phyloP scores from a whole-genome alignment of 805 yeast genomes.

The Candida methanosorbosa region DNA sequence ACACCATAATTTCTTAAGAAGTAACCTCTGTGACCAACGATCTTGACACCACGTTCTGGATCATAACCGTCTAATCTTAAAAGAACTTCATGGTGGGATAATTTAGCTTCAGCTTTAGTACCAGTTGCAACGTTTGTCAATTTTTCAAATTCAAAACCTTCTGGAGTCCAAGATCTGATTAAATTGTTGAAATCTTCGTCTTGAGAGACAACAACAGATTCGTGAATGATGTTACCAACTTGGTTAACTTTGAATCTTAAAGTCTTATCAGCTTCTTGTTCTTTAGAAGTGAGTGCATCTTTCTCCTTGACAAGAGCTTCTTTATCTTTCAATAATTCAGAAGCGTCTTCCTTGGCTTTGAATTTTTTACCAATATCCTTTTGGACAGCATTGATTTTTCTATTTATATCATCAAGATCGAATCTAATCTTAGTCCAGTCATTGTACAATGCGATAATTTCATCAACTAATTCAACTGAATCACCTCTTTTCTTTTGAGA shows the following conservation, averaged over 20 bases:
- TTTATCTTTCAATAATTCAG: slow-evolving; percentile 73
- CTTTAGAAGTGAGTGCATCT: slow-evolving; percentile 53
- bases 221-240: slow-evolving; percentile 93
- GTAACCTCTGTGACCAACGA: slow-evolving; percentile 98
- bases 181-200: slow-evolving; percentile 90
- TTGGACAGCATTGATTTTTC: slow-evolving; percentile 79
- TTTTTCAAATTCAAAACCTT: slow-evolving; percentile 38
- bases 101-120: slow-evolving; percentile 63
- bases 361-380: slow-evolving; percentile 88
- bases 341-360: slow-evolving; percentile 93
- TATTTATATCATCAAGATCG: slow-evolving; percentile 85
- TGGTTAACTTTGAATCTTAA: slow-evolving; percentile 76
- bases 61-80: slow-evolving; percentile 95
- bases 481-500: slow-evolving; percentile 95
- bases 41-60: slow-evolving; percentile 96
- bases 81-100: slow-evolving; percentile 93
- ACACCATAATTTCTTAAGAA: slow-evolving; percentile 94
- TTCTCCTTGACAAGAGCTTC: slow-evolving; percentile 67
- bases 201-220: slow-evolving; percentile 75
- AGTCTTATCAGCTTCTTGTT: slow-evolving; percentile 70
- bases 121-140: slow-evolving; percentile 65
- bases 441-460: slow-evolving; percentile 84
- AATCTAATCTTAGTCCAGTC: slow-evolving; percentile 88
- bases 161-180: slow-evolving; percentile 83
- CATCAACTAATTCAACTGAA: slow-evolving; percentile 91